Conservation (phyloP, 2,329 filamentous ascomycete genomes). For the Cladosporium sp. region DNA sequence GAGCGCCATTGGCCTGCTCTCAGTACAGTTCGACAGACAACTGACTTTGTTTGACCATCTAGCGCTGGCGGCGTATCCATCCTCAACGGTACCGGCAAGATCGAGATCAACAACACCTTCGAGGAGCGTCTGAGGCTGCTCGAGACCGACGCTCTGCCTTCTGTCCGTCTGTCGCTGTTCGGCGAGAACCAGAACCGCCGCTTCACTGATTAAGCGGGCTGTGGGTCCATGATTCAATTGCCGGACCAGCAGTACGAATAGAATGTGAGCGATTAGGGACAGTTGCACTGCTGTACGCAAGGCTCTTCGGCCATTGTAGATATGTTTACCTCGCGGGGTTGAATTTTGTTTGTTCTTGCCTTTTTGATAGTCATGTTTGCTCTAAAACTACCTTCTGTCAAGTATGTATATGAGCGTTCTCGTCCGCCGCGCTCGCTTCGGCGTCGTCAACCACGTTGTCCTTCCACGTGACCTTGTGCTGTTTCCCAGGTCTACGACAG, state of each 20-base stretch:
- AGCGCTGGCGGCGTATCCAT: constrained; percentile 81
- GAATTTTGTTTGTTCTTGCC: neutral
- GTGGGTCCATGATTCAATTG: neutral
- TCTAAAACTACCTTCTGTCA: neutral
- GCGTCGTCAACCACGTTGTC: neutral
- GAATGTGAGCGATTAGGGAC: neutral
- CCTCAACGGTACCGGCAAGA: constrained; percentile 79
- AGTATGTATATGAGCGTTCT: constrained; percentile 9
- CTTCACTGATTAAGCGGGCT: constrained; percentile 69
- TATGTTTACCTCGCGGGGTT: neutral
- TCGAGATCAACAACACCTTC: constrained; percentile 97
- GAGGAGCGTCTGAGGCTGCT: constrained; percentile 83
- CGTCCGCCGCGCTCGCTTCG: neutral
- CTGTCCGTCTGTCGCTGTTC: constrained; percentile 79
- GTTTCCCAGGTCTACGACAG: neutral
- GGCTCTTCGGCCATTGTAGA: neutral
- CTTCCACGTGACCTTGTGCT: constrained; percentile 8
- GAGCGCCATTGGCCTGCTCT: neutral
- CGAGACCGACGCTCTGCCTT: constrained; percentile 76
- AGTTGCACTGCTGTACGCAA: neutral
- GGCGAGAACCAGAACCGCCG: constrained; percentile 92
- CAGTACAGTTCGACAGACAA: too few species aligned
- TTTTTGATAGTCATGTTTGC: neutral
- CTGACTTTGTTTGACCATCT: constrained; percentile 3
- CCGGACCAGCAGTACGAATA: neutral